Conservation (phyloP, 257 asterid genomes). For the Plantago ovata region DNA sequence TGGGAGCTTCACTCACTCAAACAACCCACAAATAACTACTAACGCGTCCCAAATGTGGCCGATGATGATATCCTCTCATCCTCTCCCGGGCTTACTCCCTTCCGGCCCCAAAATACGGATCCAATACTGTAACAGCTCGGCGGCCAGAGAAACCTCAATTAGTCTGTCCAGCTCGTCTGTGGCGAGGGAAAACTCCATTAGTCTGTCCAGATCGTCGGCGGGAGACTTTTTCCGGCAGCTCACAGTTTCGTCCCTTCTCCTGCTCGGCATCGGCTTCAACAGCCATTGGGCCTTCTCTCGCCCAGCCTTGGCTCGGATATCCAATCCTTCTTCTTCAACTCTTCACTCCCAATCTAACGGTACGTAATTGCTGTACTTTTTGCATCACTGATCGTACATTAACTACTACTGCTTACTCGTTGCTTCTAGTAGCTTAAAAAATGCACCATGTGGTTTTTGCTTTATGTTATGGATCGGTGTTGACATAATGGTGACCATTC, state of each 20-base stretch:
- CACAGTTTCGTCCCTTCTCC: conserved; percentile 35
- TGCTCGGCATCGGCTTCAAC: conserved; percentile 38
- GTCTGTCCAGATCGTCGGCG: conserved; percentile 15
- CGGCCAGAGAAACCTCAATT: not conserved
- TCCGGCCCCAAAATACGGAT: too few relatives aligned
- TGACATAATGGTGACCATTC: too few relatives aligned
- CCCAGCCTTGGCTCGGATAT: conserved; percentile 35
- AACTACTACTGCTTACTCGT: not conserved
- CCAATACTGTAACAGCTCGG: not conserved
- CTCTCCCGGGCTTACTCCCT: too few relatives aligned
- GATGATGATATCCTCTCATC: too few relatives aligned
- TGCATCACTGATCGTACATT: conserved; percentile 13
- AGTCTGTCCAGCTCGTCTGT: not conserved
- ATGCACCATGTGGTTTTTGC: too few relatives aligned
- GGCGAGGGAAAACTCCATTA: too few relatives aligned
- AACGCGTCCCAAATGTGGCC: too few relatives aligned
- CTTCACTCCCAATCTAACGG: conserved; percentile 34
- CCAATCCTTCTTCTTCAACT: conserved; percentile 24
- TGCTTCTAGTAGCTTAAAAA: not conserved
- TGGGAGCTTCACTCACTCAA: too few relatives aligned
- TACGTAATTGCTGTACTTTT: conserved; percentile 6
- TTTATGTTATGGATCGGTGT: too few relatives aligned
- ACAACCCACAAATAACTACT: too few relatives aligned
- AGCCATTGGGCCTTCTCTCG: conserved; percentile 37
- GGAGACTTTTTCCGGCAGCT: conserved; percentile 41